Evolutionary conservation across 495 filamentous ascomycete genomes (phyloP).

Genomic region (Aspergillus egyptiacus): DNA sequence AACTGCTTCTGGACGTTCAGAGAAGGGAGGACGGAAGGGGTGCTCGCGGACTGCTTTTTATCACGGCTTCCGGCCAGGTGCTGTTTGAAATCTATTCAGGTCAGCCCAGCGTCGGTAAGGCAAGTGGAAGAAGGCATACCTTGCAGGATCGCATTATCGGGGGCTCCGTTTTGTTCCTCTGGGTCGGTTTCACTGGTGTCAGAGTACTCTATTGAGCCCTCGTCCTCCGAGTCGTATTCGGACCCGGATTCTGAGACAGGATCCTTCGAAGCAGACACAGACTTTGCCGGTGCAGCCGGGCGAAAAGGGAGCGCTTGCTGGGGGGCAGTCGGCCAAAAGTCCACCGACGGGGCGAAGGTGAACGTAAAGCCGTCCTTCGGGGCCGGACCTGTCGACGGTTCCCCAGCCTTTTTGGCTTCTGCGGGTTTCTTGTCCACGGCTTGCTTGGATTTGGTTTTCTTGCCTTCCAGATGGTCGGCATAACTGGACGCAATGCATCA

Average conservation of each 20-base stretch:
- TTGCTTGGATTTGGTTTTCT: background rate
- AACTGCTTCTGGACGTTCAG: conserved; percentile 16
- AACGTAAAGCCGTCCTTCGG: background rate
- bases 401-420: background rate
- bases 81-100: conserved; percentile 16
- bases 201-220: background rate
- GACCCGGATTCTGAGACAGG: background rate
- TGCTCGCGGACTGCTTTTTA: background rate
- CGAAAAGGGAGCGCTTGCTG: background rate
- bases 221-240: background rate
- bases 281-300: background rate
- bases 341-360: too few relatives aligned
- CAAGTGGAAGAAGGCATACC: background rate
- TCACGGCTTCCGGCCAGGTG: conserved; percentile 7
- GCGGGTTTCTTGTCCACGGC: background rate
- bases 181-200: background rate
- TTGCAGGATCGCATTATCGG: conserved; percentile 5
- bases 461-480: background rate
- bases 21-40: conserved; percentile 5
- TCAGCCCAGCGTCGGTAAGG: background rate
- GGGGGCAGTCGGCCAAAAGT: too few relatives aligned
- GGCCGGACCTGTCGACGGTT: background rate
- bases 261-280: background rate
- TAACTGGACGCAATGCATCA: background rate
- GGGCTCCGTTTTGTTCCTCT: background rate